Evolutionary conservation across 192 early-diverging fungal genomes (phyloP).

Genomic region (Lobosporangium transversale): DNA sequence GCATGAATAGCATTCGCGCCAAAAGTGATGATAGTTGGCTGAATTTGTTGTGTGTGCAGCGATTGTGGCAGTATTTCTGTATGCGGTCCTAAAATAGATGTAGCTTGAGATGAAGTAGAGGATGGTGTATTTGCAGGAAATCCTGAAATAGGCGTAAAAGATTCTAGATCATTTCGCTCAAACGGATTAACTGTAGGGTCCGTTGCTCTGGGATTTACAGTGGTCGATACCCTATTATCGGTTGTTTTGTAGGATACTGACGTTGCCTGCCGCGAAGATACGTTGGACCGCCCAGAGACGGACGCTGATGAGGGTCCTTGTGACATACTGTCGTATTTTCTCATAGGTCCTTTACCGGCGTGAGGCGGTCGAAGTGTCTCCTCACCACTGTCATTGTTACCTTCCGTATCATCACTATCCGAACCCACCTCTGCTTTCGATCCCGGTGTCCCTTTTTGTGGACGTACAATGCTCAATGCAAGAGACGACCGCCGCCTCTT

Average conservation of each 20-base stretch:
- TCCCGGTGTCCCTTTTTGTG: constrained; percentile 25
- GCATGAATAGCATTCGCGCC: constrained; percentile 36
- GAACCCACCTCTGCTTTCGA: constrained; percentile 5
- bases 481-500: constrained; percentile 40
- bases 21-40: constrained; percentile 51
- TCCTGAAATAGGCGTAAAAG: constrained; percentile 21
- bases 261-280: neutral
- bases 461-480: constrained; percentile 26
- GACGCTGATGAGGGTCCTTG: constrained; percentile 13
- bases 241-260: constrained; percentile 2
- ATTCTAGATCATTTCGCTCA: constrained; percentile 28
- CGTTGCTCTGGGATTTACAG: constrained; percentile 33
- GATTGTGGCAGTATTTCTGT: neutral
- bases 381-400: constrained; percentile 20
- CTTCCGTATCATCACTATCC: constrained; percentile 46
- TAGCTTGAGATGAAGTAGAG: neutral
- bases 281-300: neutral
- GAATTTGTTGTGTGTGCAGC: constrained; percentile 3
- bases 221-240: constrained; percentile 31
- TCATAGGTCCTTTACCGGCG: constrained; percentile 48
- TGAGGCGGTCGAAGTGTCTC: constrained; percentile 15
- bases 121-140: constrained; percentile 13
- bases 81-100: neutral
- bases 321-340: constrained; percentile 36
- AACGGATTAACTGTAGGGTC: constrained; percentile 40